Percentiles rank a stretch among this genome's conserved stretches.
Evolutionary conservation across 441 rosid species (phyloP).

Genomic region (Adansonia grandidieri): DNA sequence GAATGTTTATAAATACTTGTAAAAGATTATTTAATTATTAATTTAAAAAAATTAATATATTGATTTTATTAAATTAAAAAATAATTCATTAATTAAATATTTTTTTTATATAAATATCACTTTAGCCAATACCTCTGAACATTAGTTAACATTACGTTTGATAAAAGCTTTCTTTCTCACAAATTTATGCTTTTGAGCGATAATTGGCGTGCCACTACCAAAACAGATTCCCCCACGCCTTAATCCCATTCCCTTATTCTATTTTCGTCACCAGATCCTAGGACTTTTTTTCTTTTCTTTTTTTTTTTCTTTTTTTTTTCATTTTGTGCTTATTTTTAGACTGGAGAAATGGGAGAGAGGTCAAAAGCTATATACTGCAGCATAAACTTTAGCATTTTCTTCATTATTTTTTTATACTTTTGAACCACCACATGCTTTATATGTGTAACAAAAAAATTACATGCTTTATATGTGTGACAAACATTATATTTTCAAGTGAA

Average conservation of each 20-base stretch:
- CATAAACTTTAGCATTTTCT: constrained; percentile 28
- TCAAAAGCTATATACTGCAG: constrained; percentile 39
- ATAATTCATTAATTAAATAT: no score
- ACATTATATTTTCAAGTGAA: constrained; percentile 1
- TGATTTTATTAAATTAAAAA: no score
- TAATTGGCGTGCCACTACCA: constrained; percentile 60
- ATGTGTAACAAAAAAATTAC: constrained; percentile 7
- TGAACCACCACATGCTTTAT: background rate
- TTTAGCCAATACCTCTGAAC: no score
- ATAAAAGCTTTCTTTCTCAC: constrained; percentile 1
- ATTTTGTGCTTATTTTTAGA: background rate
- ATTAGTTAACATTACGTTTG: no score
- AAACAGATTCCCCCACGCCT: constrained; percentile 60
- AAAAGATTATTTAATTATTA: no score
- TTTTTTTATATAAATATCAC: no score
- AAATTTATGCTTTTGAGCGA: constrained; percentile 55
- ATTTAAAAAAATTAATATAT: no score
- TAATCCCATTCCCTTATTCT: constrained; percentile 25
- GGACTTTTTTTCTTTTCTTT: constrained; percentile 19
- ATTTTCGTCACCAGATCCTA: constrained; percentile 55
- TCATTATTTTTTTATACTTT: background rate
- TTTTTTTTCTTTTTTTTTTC: background rate
- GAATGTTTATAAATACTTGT: no score
- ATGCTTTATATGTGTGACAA: constrained; percentile 5
- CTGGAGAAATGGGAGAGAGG: constrained; percentile 15